Conservation (phyloP, 208 protist genomes). For the Wallacemonas collosoma region DNA sequence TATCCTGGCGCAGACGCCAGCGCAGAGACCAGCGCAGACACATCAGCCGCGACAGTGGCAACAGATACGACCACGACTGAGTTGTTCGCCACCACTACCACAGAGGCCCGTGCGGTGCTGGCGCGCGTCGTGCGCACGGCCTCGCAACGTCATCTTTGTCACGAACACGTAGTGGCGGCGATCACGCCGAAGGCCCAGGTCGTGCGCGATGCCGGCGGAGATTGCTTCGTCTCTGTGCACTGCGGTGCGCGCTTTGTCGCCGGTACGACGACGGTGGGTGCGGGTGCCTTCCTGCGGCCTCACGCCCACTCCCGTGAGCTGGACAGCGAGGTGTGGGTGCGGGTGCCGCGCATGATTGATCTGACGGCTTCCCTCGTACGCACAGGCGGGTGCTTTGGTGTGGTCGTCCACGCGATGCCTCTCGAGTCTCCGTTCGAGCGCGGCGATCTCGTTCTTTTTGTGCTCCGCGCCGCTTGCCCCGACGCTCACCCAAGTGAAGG, state of each 20-base stretch:
- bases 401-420: slow-evolving; percentile 47
- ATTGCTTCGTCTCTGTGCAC: slow-evolving; percentile 8
- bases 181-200: not conserved
- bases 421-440: slow-evolving; percentile 42
- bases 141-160: not conserved
- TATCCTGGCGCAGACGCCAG: not conserved
- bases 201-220: not conserved
- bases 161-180: not conserved
- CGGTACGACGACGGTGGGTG: not conserved
- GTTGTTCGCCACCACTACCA: not conserved
- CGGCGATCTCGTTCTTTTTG: slow-evolving; percentile 57
- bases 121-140: not conserved
- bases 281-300: slow-evolving; percentile 8
- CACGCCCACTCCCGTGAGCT: not conserved
- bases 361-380: slow-evolving; percentile 27
- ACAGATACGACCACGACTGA: too few species aligned
- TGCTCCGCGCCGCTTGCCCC: slow-evolving; percentile 1
- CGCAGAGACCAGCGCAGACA: too few species aligned
- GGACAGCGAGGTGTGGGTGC: slow-evolving; percentile 41
- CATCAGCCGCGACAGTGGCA: too few species aligned
- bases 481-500: not conserved
- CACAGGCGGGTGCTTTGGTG: slow-evolving; percentile 40
- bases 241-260: slow-evolving; percentile 4
- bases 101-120: not conserved
- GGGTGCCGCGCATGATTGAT: slow-evolving; percentile 37